Conservation (phyloP, 805 yeast genomes). For the Yarrowia bubula region DNA sequence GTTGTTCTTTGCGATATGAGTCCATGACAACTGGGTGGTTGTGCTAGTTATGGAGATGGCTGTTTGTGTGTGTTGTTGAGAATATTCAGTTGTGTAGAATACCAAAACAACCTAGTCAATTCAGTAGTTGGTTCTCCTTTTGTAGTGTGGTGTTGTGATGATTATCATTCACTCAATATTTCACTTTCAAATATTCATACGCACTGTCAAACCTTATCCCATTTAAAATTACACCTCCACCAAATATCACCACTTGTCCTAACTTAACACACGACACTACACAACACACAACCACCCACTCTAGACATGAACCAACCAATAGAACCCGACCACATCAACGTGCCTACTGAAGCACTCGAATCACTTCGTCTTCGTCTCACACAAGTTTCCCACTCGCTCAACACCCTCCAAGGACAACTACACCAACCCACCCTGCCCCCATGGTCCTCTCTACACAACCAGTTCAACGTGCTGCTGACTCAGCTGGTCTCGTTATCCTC, state of each 20-base stretch:
- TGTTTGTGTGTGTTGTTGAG: not conserved
- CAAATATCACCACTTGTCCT: too few species aligned
- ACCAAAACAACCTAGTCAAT: too few species aligned
- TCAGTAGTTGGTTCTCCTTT: too few species aligned
- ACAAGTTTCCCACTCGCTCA: conserved; percentile 60
- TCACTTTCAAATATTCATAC: too few species aligned
- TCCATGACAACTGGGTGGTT: not conserved
- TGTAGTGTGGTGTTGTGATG: too few species aligned
- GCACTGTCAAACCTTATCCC: too few species aligned
- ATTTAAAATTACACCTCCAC: too few species aligned
- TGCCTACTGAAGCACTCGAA: conserved; percentile 63
- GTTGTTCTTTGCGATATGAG: conserved; percentile 10
- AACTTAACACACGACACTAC: not conserved
- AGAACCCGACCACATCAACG: conserved; percentile 43
- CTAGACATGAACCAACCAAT: conserved; percentile 5
- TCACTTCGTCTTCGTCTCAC: conserved; percentile 60
- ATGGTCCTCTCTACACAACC: conserved; percentile 74
- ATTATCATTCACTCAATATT: too few species aligned
- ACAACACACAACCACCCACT: not conserved
- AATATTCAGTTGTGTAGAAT: too few species aligned
- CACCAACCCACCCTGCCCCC: conserved; percentile 48
- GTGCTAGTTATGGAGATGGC: not conserved
- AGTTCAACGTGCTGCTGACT: conserved; percentile 76
- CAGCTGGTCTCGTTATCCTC: conserved; percentile 77
- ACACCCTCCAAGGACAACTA: conserved; percentile 55